These are phyloP conservation scores for Pittosporum tobira DNA, from an alignment of 129 eudicot species.

Conservation along the genomic window DNA sequence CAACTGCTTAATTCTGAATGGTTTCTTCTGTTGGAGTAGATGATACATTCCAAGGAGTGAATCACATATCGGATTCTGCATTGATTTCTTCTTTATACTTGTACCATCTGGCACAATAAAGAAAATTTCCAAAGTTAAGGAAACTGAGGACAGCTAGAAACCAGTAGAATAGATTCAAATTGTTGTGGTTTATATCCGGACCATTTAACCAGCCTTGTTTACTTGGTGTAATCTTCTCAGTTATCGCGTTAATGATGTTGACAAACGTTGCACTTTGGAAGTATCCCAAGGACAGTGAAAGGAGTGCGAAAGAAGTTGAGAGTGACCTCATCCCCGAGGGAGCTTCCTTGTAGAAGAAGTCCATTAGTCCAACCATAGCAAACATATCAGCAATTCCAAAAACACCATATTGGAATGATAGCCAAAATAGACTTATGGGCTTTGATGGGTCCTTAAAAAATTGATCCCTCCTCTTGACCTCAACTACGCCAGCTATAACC, in stretches of 20 bases:
- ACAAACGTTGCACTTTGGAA: slow-evolving; percentile 30
- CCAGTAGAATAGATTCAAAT: slow-evolving; percentile 40
- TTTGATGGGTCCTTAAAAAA: slow-evolving; percentile 6
- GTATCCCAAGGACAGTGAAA: slow-evolving; percentile 33
- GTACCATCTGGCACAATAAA: slow-evolving; percentile 39
- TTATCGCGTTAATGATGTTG: slow-evolving; percentile 20
- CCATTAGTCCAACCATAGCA: slow-evolving; percentile 38
- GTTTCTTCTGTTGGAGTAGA: no score
- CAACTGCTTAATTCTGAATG: no score
- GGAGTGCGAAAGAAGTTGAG: slow-evolving; percentile 30
- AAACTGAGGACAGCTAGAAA: slow-evolving; percentile 27
- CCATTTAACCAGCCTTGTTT: slow-evolving; percentile 32
- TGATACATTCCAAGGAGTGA: not conserved
- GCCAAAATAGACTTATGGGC: slow-evolving; percentile 38
- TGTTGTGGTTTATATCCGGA: slow-evolving; percentile 20
- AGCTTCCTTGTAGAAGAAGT: slow-evolving; percentile 42
- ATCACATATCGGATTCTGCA: not conserved
- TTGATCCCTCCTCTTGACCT: slow-evolving; percentile 30
- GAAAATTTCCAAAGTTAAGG: slow-evolving; percentile 25
- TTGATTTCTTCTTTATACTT: slow-evolving; percentile 17
- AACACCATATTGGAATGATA: slow-evolving; percentile 32
- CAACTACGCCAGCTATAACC: slow-evolving; percentile 28
- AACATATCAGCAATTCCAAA: slow-evolving; percentile 45
- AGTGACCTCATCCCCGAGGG: slow-evolving; percentile 38
- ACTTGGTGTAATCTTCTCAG: slow-evolving; percentile 17